phyloP scores from a whole-genome alignment of 225 moss, liverwort and hornwort genomes.

The Pleurozium schreberi region DNA sequence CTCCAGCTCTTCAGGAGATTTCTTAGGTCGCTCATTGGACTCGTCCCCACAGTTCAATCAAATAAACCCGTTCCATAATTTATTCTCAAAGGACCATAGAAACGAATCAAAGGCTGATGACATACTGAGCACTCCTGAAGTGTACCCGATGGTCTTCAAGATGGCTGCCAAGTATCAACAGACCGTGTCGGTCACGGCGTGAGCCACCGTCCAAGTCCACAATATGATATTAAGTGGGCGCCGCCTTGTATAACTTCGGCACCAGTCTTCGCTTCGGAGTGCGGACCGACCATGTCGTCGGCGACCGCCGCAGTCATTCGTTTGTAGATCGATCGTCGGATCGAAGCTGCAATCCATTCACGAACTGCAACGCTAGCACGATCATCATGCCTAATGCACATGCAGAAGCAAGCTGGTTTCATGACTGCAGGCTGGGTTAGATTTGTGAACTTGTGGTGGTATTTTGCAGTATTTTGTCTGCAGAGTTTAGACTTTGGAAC shows the following conservation, averaged over 20 bases:
- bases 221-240: neutral
- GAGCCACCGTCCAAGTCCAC: conserved; percentile 6
- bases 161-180: neutral
- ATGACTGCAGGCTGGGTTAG: neutral
- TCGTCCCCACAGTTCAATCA: neutral
- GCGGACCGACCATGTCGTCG: neutral
- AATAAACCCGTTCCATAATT: neutral
- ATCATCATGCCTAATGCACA: neutral
- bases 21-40: neutral
- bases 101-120: neutral
- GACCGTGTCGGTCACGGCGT: neutral
- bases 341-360: neutral
- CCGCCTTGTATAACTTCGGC: neutral
- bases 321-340: neutral
- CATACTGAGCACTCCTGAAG: neutral
- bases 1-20: neutral
- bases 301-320: neutral
- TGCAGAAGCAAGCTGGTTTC: neutral
- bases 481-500: neutral
- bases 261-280: neutral
- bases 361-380: too few relatives aligned
- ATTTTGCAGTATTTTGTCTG: too few relatives aligned
- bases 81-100: neutral
- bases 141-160: conserved; percentile 15
- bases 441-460: neutral